Base-by-base conservation (phyloP, 208 protist species). In the Acanthamoeba lenticulata region DNA sequence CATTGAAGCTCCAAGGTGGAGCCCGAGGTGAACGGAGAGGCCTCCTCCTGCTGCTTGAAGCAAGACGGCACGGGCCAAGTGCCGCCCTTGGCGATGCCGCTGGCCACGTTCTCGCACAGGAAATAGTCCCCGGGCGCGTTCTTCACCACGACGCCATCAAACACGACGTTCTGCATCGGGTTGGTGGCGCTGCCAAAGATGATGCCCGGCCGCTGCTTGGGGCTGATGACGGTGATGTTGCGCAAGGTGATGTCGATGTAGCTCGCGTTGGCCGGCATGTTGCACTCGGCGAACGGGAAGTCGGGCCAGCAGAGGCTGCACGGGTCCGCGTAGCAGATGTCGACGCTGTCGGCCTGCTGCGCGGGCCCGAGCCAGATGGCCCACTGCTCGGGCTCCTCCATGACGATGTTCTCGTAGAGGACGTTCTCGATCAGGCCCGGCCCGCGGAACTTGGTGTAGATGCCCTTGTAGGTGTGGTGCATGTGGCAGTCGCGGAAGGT, bases 291-390 rank as follows among this genome's bases (percentile, higher is more conserved):
- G 49, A 69, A 40, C 42, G 36, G 72, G 83, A 94, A 3, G 57
- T 67, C 32, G 13, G 34, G 44, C 94, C 90, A 94, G 95, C 96
- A 32, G 89, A 95, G 29, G 95, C 49, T 55, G 52, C 72, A 85
- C 47, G 96, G 94, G 38, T 74, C 32, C 38, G 94, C 90, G n/a
- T 57, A 34, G 92, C 95, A 96, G 74, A 95, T 79, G 45, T 96
- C 60, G 38, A 72, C 36, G 57, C 57, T 91, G 92, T 96, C 94
- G 24, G 90, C 32, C 94, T 97, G 96, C 94, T 97, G 96, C n/a
- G 94, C 94, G 32, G 96, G 96, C 15, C 96, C 96, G 34, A 97
- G 95, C 96, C 95, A 97, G 74, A 97, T 97, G 47, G 88, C 57
- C 94, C 91, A 96, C 91, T 92, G 79, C n/a, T 89, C 77, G 24